Conservation (phyloP, 805 yeast species). For the Zygoascus biomembranicola region DNA sequence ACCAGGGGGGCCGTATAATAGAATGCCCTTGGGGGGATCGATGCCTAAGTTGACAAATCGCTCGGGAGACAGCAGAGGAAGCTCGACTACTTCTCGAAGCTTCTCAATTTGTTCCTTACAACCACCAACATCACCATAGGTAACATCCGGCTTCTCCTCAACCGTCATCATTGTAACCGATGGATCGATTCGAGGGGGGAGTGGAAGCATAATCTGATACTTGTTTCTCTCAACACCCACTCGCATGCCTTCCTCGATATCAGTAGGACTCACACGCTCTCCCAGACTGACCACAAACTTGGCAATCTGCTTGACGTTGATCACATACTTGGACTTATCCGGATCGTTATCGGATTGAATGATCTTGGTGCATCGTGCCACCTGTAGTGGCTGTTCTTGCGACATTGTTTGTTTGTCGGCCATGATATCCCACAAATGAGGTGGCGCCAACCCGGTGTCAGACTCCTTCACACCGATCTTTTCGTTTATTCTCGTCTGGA, state of each 20-base stretch:
- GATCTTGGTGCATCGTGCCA: conserved; percentile 97
- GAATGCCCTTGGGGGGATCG: conserved; percentile 97
- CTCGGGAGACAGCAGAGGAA: conserved; percentile 91
- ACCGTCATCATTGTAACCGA: conserved; percentile 99
- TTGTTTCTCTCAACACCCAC: conserved; percentile 98
- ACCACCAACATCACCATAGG: conserved; percentile 97
- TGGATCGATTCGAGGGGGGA: conserved; percentile 97
- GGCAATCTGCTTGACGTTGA: conserved; percentile 95
- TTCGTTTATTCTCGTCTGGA: conserved; percentile 85
- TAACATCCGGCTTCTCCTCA: conserved; percentile 98
- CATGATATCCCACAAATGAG: conserved; percentile 94
- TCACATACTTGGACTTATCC: conserved; percentile 85
- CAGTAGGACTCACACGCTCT: conserved; percentile 95
- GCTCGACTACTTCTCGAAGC: conserved; percentile 89
- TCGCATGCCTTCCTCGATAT: conserved; percentile 98
- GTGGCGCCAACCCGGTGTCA: conserved; percentile 96
- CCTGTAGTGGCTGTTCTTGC: conserved; percentile 94
- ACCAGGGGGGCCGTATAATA: conserved; percentile 97
- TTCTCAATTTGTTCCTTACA: conserved; percentile 98
- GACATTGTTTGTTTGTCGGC: conserved; percentile 92
- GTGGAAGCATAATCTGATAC: conserved; percentile 92
- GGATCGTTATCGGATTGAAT: conserved; percentile 63
- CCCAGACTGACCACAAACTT: conserved; percentile 96
- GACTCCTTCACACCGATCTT: conserved; percentile 79
- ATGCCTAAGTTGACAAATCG: conserved; percentile 94